phyloP scores from a whole-genome alignment of 352 stramenopile genomes.

The Pythium biforme region DNA sequence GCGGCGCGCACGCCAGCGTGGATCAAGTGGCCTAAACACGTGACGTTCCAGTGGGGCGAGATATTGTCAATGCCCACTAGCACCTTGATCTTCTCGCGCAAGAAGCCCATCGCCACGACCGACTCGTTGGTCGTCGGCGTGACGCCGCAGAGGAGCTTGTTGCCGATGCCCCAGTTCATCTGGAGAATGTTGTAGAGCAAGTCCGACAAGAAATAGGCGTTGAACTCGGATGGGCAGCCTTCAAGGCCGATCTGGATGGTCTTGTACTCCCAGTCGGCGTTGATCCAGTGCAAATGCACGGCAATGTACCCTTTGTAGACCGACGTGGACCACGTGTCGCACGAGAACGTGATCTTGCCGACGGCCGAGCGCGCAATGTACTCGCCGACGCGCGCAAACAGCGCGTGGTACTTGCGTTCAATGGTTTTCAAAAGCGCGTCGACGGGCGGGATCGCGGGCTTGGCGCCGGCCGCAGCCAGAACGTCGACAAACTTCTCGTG shows the following conservation, averaged over 20 bases:
- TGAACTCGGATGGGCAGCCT: conserved; percentile 64
- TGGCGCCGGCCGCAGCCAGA: conserved; percentile 42
- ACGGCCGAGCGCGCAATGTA: conserved; percentile 73
- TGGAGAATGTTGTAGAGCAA: conserved; percentile 80
- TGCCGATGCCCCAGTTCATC: conserved; percentile 73
- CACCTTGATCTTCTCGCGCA: conserved; percentile 79
- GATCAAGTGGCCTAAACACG: conserved; percentile 72
- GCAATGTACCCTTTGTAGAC: conserved; percentile 76
- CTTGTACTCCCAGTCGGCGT: conserved; percentile 85
- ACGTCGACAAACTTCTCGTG: conserved; percentile 77
- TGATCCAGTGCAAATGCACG: conserved; percentile 81
- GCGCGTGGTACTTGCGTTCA: conserved; percentile 68
- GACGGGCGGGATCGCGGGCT: conserved; percentile 49
- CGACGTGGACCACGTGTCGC: conserved; percentile 70
- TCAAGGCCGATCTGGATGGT: conserved; percentile 75
- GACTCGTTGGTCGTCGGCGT: conserved; percentile 61
- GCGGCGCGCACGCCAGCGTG: conserved; percentile 59
- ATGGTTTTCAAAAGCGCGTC: conserved; percentile 63
- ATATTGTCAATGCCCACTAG: conserved; percentile 76
- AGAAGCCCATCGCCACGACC: conserved; percentile 66
- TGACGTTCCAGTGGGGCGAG: conserved; percentile 72
- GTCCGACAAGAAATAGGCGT: conserved; percentile 76
- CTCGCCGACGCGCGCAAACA: conserved; percentile 70
- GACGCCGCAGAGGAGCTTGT: conserved; percentile 69
- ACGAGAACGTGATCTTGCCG: conserved; percentile 73